These are phyloP conservation scores for Cryphonectria nitschkei DNA, from an alignment of 2,329 filamentous ascomycete genomes.

Conservation along the genomic window DNA sequence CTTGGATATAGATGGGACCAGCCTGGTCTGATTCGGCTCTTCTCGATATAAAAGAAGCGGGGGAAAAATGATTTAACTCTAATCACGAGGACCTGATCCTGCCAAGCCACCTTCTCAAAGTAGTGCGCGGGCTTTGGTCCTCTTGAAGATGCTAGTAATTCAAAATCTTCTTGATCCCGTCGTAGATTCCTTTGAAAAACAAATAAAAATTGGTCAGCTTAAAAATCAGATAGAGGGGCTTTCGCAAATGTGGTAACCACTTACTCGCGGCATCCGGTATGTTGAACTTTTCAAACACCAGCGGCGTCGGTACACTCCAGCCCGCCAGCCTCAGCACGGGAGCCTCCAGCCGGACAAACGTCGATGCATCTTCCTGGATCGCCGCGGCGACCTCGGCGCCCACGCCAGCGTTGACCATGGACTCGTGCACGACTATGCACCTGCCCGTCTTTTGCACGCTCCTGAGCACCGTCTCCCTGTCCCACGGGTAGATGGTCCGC, in stretches of 20 bases:
- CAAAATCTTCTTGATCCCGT: constrained; percentile 68
- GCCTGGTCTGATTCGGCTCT: neutral
- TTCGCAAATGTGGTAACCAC: constrained; percentile 43
- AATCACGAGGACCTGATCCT: neutral
- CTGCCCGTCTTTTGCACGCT: constrained; percentile 88
- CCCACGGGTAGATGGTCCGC: constrained; percentile 90
- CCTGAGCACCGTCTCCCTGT: constrained; percentile 75
- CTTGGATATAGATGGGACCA: neutral
- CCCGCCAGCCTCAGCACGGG: constrained; percentile 84
- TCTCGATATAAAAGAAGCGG: neutral
- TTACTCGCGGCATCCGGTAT: constrained; percentile 85
- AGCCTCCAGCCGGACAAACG: constrained; percentile 82
- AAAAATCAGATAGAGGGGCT: neutral
- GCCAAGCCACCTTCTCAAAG: neutral
- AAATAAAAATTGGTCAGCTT: constrained; percentile 34
- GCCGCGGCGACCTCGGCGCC: constrained; percentile 88
- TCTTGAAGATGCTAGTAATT: constrained; percentile 54
- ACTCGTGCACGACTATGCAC: constrained; percentile 87
- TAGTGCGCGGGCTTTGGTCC: neutral
- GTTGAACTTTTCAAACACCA: constrained; percentile 80
- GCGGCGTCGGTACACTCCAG: constrained; percentile 83
- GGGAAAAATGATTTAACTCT: neutral
- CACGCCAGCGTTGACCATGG: constrained; percentile 87
- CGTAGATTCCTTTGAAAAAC: constrained; percentile 63
- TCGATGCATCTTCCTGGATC: constrained; percentile 76